Evolutionary conservation across 176 grass and related monocot genomes (phyloP), one percentile per base, ranked within the genome.

Genomic region (Panicum miliaceum): DNA sequence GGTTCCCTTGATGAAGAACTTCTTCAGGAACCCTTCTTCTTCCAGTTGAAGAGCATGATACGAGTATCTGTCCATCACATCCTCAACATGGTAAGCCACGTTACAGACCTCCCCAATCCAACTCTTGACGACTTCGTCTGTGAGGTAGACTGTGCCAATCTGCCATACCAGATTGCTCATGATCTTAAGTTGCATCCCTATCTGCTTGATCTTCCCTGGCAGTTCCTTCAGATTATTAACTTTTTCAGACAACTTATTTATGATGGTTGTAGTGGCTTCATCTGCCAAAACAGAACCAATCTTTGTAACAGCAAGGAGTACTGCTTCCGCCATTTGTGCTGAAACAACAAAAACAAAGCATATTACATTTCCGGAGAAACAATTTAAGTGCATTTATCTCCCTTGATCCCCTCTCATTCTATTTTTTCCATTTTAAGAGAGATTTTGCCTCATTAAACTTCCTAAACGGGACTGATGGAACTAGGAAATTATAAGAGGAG

Each of bases 1-100:
- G 2, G 74, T 37, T 22, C 73, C 65, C 41, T 83, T 88, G 34
- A 88, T 19, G 20, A 87, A 82, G n/a, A n/a, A 82, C 20, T 77
- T 87, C 63, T 82, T 87, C 41, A 87, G 63, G 15, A 76, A 82
- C 29, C 79, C 15, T 61, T 82, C 79, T 82, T 87, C 85, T 3
- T 57, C 52, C 20, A 82, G n/a, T 48, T 87, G 61, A 68, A 69
- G 58, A 76, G 26, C 3, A 52, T 87, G 51, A 13, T 87, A 87
- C 12, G 79, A 82, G 71, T 87, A 87, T 47, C 59, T 87, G 43
- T 87, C 85, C 43, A 87, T 35, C 14, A 78, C 73, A 57, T 88
- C 86, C 58, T 88, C 86, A 83, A 83, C 80, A 88, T 57, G 80
- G 12, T 88, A 83, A 43, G 86, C 80, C 34, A 88, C 64, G 9